Evolutionary conservation across 2,329 filamentous ascomycete species (phyloP).

Genomic region (Cladosporium sp.): DNA sequence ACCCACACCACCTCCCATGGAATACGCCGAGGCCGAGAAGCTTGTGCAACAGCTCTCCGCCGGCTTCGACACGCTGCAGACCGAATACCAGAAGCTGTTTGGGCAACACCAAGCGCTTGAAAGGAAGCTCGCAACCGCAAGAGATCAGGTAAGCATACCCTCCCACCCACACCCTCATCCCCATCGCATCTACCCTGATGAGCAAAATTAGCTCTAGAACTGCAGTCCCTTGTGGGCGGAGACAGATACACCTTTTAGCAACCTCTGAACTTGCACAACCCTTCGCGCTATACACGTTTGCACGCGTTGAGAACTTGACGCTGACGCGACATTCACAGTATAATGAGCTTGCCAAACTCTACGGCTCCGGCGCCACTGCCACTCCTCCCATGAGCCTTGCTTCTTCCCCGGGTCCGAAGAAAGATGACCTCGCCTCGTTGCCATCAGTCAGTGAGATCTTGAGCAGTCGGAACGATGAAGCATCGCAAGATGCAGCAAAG

Average conservation of each 20-base stretch:
- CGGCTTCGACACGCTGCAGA: slow-evolving; percentile 44
- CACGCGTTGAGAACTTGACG: background rate
- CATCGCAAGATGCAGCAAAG: slow-evolving; percentile 31
- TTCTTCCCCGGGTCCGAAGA: slow-evolving; percentile 27
- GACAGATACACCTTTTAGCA: slow-evolving; percentile 13
- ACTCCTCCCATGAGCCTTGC: slow-evolving; percentile 30
- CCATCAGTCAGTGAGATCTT: slow-evolving; percentile 11
- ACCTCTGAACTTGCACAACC: slow-evolving; percentile 8
- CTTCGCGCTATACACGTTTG: background rate
- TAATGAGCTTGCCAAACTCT: slow-evolving; percentile 30
- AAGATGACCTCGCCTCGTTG: background rate
- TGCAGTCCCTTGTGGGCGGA: slow-evolving; percentile 9
- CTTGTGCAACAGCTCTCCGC: slow-evolving; percentile 38
- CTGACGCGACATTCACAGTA: slow-evolving; percentile 23
- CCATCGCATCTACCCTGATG: slow-evolving; percentile 10
- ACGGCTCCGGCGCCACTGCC: slow-evolving; percentile 18
- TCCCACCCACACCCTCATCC: background rate
- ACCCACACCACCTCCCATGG: background rate
- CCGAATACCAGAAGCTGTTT: slow-evolving; percentile 44
- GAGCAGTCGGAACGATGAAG: slow-evolving; percentile 23
- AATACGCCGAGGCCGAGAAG: slow-evolving; percentile 4
- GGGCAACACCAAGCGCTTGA: slow-evolving; percentile 42
- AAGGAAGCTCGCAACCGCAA: slow-evolving; percentile 43
- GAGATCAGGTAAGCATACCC: slow-evolving; percentile 40
- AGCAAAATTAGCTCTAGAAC: slow-evolving; percentile 15